Percentiles rank a stretch among this genome's conserved stretches.
phyloP scores from a whole-genome alignment of 805 yeast species.

The Candida sphagnicola region DNA sequence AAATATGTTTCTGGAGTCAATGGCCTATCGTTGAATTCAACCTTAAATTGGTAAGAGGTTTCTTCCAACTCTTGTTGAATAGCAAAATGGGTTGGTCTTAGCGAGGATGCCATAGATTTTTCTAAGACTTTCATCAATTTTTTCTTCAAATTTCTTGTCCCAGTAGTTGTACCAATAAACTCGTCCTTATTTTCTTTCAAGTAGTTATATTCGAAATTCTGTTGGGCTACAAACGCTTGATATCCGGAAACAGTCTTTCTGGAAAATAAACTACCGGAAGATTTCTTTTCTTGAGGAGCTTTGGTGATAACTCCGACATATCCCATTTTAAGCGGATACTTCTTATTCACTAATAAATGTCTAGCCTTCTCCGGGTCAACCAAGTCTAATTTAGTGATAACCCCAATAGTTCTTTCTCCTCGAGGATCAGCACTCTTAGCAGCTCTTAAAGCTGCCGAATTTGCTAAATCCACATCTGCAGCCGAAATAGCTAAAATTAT shows the following conservation, averaged over 20 bases:
- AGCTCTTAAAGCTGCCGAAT: constrained; percentile 90
- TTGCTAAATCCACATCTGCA: constrained; percentile 97
- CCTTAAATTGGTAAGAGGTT: constrained; percentile 87
- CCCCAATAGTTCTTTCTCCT: constrained; percentile 96
- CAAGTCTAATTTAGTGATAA: constrained; percentile 87
- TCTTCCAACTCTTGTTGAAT: constrained; percentile 93
- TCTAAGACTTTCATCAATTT: constrained; percentile 86
- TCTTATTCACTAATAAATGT: constrained; percentile 63
- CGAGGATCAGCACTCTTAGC: constrained; percentile 85
- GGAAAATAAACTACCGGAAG: constrained; percentile 38
- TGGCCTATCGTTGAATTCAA: constrained; percentile 91
- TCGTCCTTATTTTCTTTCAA: constrained; percentile 61
- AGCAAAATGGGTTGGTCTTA: constrained; percentile 80
- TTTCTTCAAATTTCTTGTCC: constrained; percentile 70
- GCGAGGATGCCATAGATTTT: constrained; percentile 81
- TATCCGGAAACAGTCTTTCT: constrained; percentile 46
- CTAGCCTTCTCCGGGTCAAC: constrained; percentile 76
- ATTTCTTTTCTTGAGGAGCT: constrained; percentile 46
- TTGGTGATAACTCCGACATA: constrained; percentile 97
- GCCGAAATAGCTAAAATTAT: constrained; percentile 94
- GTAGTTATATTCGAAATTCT: constrained; percentile 51
- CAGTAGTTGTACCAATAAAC: constrained; percentile 63
- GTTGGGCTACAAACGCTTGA: constrained; percentile 65
- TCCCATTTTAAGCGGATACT: constrained; percentile 92
- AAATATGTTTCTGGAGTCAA: constrained; percentile 92